Percentiles rank a stretch among this genome's conserved stretches.
phyloP scores from a whole-genome alignment of 129 eudicot genomes.

The Mikania micrantha region DNA sequence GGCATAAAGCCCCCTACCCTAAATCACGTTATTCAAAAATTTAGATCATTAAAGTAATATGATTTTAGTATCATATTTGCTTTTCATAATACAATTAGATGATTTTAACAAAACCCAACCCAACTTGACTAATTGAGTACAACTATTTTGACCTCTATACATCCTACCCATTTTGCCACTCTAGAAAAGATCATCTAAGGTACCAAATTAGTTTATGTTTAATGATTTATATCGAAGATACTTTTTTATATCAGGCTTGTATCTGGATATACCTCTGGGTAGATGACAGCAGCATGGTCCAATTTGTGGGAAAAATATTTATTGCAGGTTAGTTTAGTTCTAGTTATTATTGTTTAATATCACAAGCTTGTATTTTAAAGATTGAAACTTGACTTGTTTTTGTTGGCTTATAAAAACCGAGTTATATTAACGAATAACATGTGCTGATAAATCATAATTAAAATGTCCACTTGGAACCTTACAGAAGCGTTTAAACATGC shows the following conservation, averaged over 20 bases:
- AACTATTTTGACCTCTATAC: background rate
- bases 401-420: background rate
- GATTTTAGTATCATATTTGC: background rate
- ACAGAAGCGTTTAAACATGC: background rate
- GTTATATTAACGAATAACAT: background rate
- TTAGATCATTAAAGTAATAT: background rate
- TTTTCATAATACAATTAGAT: background rate
- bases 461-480: background rate
- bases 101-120: background rate
- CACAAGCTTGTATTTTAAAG: background rate
- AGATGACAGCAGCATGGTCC: constrained; percentile 50
- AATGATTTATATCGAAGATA: background rate
- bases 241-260: constrained; percentile 44
- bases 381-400: background rate
- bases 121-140: background rate
- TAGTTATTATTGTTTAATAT: background rate
- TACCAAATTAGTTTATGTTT: background rate
- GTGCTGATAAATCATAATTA: background rate
- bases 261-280: constrained; percentile 73
- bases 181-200: background rate
- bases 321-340: constrained; percentile 59
- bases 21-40: background rate
- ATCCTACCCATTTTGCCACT: background rate
- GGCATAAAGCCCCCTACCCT: background rate
- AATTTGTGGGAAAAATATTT: constrained; percentile 68